These are phyloP conservation scores for Trichoderma atroviride DNA, from an alignment of 2,329 filamentous ascomycete genomes.

Conservation along the genomic window DNA sequence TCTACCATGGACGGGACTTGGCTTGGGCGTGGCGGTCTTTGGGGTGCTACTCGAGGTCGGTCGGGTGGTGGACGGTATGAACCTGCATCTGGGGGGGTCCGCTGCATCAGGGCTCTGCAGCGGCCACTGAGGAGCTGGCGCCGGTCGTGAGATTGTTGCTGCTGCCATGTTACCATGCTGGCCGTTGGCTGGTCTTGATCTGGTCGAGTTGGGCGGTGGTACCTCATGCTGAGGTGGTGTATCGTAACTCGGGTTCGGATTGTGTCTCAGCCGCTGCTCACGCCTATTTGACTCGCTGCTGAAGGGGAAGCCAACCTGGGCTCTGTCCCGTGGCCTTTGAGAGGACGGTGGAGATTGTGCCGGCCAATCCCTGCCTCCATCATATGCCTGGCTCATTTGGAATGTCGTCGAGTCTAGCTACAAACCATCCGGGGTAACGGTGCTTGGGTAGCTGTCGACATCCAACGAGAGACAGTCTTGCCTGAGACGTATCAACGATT, in stretches of 20 bases:
- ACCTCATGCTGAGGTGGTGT: conserved; percentile 4
- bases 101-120: conserved; percentile 46
- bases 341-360: conserved; percentile 52
- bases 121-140: conserved; percentile 59
- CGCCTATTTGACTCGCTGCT: conserved; percentile 13
- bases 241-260: conserved; percentile 30
- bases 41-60: conserved; percentile 53
- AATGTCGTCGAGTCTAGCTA: conserved; percentile 13
- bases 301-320: conserved; percentile 45
- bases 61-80: conserved; percentile 56
- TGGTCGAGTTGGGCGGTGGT: conserved; percentile 13
- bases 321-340: conserved; percentile 57
- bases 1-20: conserved; percentile 62
- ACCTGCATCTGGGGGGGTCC: conserved; percentile 40
- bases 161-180: conserved; percentile 38
- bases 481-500: neutral
- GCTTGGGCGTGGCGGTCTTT: conserved; percentile 62
- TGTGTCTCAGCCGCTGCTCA: conserved; percentile 30
- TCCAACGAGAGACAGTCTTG: neutral
- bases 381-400: conserved; percentile 59
- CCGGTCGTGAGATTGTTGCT: conserved; percentile 56
- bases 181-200: conserved; percentile 24
- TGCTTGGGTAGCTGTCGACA: neutral
- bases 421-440: conserved; percentile 3
- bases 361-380: conserved; percentile 58